Base-by-base conservation (phyloP, 805 yeast species). In the Saturnispora galanensis region DNA sequence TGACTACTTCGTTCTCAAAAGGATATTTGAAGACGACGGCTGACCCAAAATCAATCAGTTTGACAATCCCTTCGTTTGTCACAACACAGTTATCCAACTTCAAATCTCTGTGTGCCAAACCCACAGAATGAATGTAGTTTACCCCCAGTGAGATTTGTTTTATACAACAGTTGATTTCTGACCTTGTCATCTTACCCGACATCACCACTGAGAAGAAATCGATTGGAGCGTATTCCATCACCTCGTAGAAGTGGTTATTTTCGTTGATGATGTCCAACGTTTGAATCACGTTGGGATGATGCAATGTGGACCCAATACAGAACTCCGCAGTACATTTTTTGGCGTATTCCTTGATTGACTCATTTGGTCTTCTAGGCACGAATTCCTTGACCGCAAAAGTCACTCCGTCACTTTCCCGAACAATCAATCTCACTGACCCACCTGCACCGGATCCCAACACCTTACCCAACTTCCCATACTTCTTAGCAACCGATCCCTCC, bases 301-400 rank as follows among this genome's bases (percentile, higher is more conserved):
- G 83, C 47, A 84, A 67, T 16, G 90, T 82, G 17, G 86, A 79
- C 12, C 95, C 95, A 47, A 84, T 83, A 64, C 93, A 82, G 60
- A 81, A 84, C 58, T 84, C 95, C n/a, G 89, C 87, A 1, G 90
- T 84, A 58, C 89, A 83, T 65, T 84, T 84, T 52, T 81, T 79
- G n/a, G 88, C 83, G 57, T 84, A 84, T 51, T 84, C 93, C 58
- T 80, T 80, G 46, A 77, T 70, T 9, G 77, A 64, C 58, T 84
- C 95, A 56, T 76, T 80, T 34, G 80, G 74, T 57, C 81, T 71
- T 50, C 84, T 71, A 11, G 85, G 76, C 54, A 90, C 73, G 56
- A 84, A 84, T 61, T 84, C 90, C 57, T 84, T 84, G 13, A 84
- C 93, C 1, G 95, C 95, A 67, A 84, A 84, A 0, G 84, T 76